phyloP scores from a whole-genome alignment of 2,329 filamentous ascomycete species.

The Teratosphaeria gauchensis region DNA sequence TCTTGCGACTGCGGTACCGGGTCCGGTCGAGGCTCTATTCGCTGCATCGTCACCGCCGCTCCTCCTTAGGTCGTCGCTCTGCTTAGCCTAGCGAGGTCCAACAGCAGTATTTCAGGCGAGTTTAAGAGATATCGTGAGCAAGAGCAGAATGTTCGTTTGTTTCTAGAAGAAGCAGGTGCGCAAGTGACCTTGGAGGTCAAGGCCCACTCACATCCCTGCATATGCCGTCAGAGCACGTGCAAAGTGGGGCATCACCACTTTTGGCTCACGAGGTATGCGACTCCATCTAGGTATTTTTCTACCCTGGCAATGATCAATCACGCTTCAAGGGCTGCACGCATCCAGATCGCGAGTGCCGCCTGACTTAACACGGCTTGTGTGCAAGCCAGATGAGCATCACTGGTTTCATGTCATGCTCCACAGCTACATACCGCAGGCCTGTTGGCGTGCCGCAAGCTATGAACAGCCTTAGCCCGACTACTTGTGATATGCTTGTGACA shows the following conservation, averaged over 20 bases:
- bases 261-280: too few relatives aligned
- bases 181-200: neutral
- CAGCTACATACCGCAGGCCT: too few relatives aligned
- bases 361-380: too few relatives aligned
- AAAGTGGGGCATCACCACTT: neutral
- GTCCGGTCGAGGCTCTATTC: constrained; percentile 6
- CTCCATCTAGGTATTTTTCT: too few relatives aligned
- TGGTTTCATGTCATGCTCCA: too few relatives aligned
- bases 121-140: neutral
- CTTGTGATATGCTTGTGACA: too few relatives aligned
- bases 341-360: too few relatives aligned
- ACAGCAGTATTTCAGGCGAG: neutral
- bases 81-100: neutral
- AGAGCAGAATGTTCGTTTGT: neutral
- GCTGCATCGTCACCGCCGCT: constrained; percentile 5
- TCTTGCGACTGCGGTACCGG: constrained; percentile 3
- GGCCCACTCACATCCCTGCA: neutral
- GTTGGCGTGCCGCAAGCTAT: too few relatives aligned
- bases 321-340: too few relatives aligned
- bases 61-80: neutral
- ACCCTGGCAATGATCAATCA: too few relatives aligned
- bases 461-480: too few relatives aligned
- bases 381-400: too few relatives aligned
- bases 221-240: neutral
- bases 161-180: neutral